phyloP scores from a whole-genome alignment of 2,329 filamentous ascomycete species.

The Fusarium sacchari region DNA sequence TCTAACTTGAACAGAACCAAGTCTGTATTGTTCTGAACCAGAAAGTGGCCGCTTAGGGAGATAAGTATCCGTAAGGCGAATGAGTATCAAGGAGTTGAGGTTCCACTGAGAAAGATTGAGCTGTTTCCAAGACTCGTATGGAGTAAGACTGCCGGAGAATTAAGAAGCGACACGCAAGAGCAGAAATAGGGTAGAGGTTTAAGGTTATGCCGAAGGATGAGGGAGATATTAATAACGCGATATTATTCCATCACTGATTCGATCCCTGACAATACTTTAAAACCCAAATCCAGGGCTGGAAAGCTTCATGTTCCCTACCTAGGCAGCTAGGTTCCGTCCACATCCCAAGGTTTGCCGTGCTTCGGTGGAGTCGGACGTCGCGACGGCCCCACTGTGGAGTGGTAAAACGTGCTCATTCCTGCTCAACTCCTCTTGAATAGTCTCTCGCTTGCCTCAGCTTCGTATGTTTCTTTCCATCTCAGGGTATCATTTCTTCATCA shows the following conservation, averaged over 20 bases:
- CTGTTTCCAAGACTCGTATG: constrained; percentile 26
- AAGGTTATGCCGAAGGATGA: constrained; percentile 8
- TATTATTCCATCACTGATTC: constrained; percentile 3
- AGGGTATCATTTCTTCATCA: constrained; percentile 18
- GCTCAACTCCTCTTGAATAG: constrained; percentile 42
- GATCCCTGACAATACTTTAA: not conserved
- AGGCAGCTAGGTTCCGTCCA: too few relatives aligned
- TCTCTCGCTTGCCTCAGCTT: constrained; percentile 4
- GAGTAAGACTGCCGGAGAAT: constrained; percentile 17
- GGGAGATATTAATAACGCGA: constrained; percentile 17
- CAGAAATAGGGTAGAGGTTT: not conserved
- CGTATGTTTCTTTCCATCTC: not conserved
- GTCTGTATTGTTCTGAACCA: not conserved
- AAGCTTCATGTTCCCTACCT: constrained; percentile 19
- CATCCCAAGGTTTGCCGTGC: constrained; percentile 13
- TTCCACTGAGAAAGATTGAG: constrained; percentile 40
- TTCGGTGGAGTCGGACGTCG: constrained; percentile 11
- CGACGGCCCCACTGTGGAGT: constrained; percentile 13
- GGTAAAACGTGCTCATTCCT: constrained; percentile 52
- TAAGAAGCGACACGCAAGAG: constrained; percentile 5
- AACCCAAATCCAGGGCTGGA: not conserved
- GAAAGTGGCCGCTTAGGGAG: constrained; percentile 6
- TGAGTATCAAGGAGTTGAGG: constrained; percentile 19
- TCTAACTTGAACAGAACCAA: not conserved
- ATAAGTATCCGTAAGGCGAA: constrained; percentile 7